Conservation (phyloP, 108 stramenopile genomes). For the Mediolabrus comicus region DNA sequence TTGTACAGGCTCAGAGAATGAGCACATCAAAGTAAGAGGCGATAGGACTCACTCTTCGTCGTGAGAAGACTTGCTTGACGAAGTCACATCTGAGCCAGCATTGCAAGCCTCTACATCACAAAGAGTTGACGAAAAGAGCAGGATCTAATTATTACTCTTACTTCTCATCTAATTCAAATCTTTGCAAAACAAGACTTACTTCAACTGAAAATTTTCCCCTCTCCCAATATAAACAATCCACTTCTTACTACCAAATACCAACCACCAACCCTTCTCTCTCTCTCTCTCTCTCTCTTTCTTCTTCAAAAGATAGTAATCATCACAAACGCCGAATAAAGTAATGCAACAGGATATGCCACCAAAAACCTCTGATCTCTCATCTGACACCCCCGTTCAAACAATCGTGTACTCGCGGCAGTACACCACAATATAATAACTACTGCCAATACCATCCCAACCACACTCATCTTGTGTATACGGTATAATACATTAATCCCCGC, state of each 20-base stretch:
- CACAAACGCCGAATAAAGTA: constrained; percentile 97
- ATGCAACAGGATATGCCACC: constrained; percentile 94
- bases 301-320: constrained; percentile 97
- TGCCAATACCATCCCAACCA: constrained; percentile 76
- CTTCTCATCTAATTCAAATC: too few species aligned
- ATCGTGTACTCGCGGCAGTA: constrained; percentile 85
- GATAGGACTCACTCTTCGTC: too few species aligned
- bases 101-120: too few species aligned
- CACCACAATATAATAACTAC: constrained; percentile 90
- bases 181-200: too few species aligned
- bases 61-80: too few species aligned
- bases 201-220: too few species aligned
- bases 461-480: constrained; percentile 66
- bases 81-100: too few species aligned
- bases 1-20: too few species aligned
- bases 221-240: neutral
- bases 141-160: too few species aligned
- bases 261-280: neutral
- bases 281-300: neutral
- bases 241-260: neutral
- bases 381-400: constrained; percentile 91
- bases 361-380: constrained; percentile 95
- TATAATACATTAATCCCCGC: constrained; percentile 85
- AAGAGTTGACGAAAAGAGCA: too few species aligned
- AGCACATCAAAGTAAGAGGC: too few species aligned